Base-by-base conservation (phyloP, 139 green algal species). In the Pleodorina starrii region DNA sequence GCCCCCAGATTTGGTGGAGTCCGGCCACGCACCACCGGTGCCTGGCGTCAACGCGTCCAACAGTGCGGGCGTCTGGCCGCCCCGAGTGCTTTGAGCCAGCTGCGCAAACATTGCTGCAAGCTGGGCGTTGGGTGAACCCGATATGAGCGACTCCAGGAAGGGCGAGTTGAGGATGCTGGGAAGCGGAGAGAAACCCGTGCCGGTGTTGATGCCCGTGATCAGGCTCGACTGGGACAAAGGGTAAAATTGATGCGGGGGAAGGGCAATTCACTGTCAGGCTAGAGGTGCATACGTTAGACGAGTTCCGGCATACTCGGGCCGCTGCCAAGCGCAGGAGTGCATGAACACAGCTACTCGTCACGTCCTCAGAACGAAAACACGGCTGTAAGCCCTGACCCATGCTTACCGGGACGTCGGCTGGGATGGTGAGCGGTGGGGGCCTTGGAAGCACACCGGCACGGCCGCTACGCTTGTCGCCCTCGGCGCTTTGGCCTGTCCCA, bases 351-450 rank as follows among this genome's bases (percentile, higher is more conserved):
- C n/a, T n/a, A n/a, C n/a, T n/a, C n/a, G n/a, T n/a, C n/a, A n/a
- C n/a, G n/a, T n/a, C n/a, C n/a, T n/a, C n/a, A n/a, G n/a, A n/a
- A n/a, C n/a, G n/a, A n/a, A n/a, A n/a, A n/a, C n/a, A n/a, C n/a
- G n/a, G n/a, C n/a, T n/a, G n/a, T n/a, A n/a, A n/a, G n/a, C n/a
- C n/a, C n/a, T n/a, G n/a, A n/a, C n/a, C n/a, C n/a, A n/a, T n/a
- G n/a, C 71, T 66, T 54, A 88, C 82, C 66, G 66, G 46, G 6
- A 88, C 73, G 6, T 86, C 89, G 4, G 73, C 76, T n/a, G 89
- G 89, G 21, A 92, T 92, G 17, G 89, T 92, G 10, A 92, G 51
- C 7, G 89, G 89, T 19, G 89, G 89, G 17, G 89, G 89, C 10
- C 89, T 44, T 21, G 89, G 89, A 27, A 92, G 50, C 21, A 74